These are phyloP conservation scores for Lentinula aciculospora DNA, from an alignment of 768 basidiomycete species.

Conservation along the genomic window DNA sequence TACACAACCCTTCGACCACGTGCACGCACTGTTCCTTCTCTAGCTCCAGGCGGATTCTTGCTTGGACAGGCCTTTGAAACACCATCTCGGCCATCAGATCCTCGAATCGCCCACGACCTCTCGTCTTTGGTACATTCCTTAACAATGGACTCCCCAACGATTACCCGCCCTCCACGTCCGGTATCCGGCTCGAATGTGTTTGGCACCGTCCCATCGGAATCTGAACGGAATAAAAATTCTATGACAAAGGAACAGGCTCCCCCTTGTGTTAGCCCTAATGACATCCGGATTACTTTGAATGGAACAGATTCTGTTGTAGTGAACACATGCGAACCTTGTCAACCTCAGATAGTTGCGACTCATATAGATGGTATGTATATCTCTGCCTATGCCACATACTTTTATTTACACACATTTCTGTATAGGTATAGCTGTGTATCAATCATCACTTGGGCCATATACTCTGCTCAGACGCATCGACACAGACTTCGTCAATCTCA, in stretches of 20 bases:
- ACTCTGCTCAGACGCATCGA: slow-evolving; percentile 68
- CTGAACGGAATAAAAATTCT: background rate
- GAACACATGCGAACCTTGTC: slow-evolving; percentile 58
- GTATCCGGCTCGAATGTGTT: slow-evolving; percentile 5
- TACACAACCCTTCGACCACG: slow-evolving; percentile 29
- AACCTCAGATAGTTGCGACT: slow-evolving; percentile 58
- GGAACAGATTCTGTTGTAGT: slow-evolving; percentile 43
- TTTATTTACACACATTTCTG: slow-evolving; percentile 11
- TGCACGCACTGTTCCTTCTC: slow-evolving; percentile 30
- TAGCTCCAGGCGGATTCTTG: slow-evolving; percentile 13
- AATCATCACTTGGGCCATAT: slow-evolving; percentile 51
- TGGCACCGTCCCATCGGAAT: background rate
- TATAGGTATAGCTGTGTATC: slow-evolving; percentile 70
- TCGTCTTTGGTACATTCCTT: slow-evolving; percentile 34
- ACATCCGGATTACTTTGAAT: slow-evolving; percentile 22
- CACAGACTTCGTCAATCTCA: slow-evolving; percentile 73
- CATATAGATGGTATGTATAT: slow-evolving; percentile 57
- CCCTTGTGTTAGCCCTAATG: slow-evolving; percentile 34
- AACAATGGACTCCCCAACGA: slow-evolving; percentile 31
- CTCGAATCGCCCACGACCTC: slow-evolving; percentile 21
- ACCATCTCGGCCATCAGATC: slow-evolving; percentile 13
- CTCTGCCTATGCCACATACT: background rate
- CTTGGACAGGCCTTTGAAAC: slow-evolving; percentile 15
- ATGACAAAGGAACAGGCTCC: slow-evolving; percentile 13
- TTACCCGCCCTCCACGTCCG: slow-evolving; percentile 25